These are phyloP conservation scores for Pseudonitzschia pungens DNA, from an alignment of 108 stramenopile genomes.

Conservation along the genomic window DNA sequence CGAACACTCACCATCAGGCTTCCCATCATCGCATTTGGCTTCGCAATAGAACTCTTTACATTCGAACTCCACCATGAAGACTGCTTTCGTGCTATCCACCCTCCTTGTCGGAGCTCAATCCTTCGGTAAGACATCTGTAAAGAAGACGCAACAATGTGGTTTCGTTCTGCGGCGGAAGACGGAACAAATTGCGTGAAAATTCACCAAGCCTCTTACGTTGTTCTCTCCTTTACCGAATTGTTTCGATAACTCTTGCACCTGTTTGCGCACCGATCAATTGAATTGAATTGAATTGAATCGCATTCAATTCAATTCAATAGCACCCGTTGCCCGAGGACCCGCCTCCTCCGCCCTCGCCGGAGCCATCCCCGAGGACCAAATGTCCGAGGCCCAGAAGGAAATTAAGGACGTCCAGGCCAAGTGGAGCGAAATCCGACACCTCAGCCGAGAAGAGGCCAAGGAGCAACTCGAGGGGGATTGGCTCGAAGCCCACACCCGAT, in stretches of 20 bases:
- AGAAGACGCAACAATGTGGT: no score
- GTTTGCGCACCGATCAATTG: neutral
- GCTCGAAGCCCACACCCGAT: conserved; percentile 75
- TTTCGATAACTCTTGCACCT: neutral
- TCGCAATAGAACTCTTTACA: neutral
- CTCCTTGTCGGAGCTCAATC: conserved; percentile 60
- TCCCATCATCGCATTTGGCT: neutral
- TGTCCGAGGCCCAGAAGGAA: conserved; percentile 38
- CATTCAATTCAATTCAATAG: conserved; percentile 20
- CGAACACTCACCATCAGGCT: neutral
- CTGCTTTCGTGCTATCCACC: conserved; percentile 45
- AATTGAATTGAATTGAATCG: conserved; percentile 9
- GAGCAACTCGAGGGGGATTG: conserved; percentile 64
- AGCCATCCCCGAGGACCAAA: conserved; percentile 47
- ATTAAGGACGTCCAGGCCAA: conserved; percentile 48
- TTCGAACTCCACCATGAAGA: conserved; percentile 55
- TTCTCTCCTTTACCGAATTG: neutral
- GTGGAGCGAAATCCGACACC: conserved; percentile 66
- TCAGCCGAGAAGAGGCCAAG: conserved; percentile 58
- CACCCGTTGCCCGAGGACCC: conserved; percentile 25
- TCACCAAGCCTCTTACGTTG: neutral
- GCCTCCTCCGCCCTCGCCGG: conserved; percentile 35
- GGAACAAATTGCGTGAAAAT: neutral
- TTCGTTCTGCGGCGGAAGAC: neutral
- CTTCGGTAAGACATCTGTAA: conserved; percentile 58